Conservation (phyloP, 2,329 filamentous ascomycete genomes). For the Xylariaceae sp. region DNA sequence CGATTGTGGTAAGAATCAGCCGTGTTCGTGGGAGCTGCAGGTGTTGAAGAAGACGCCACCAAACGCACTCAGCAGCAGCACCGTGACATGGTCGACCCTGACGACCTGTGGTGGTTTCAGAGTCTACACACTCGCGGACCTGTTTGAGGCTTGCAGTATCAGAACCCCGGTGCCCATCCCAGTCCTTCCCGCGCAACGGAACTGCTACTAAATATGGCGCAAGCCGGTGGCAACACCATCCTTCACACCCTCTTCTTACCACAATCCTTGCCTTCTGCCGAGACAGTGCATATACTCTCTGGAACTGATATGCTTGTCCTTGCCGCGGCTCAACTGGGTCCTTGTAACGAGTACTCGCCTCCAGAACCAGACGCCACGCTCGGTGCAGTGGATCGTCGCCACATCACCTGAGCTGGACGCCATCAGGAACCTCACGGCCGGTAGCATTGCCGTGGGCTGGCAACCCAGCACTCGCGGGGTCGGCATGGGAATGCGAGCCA, state of each 20-base stretch:
- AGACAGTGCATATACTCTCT: constrained; percentile 26
- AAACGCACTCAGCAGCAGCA: constrained; percentile 15
- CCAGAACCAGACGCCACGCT: constrained; percentile 25
- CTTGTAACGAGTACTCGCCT: constrained; percentile 7
- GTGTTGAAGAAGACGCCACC: constrained; percentile 7
- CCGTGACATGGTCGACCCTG: constrained; percentile 28
- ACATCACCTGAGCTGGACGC: constrained; percentile 25
- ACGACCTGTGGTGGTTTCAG: constrained; percentile 28
- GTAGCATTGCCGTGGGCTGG: constrained; percentile 29
- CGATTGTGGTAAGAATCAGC: constrained; percentile 27
- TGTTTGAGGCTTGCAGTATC: constrained; percentile 27
- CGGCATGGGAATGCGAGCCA: too few relatives aligned
- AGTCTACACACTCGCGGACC: constrained; percentile 23
- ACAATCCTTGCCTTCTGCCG: constrained; percentile 24
- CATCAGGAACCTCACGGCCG: constrained; percentile 24
- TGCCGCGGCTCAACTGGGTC: constrained; percentile 26
- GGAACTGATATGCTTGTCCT: constrained; percentile 22
- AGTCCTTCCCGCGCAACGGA: constrained; percentile 28
- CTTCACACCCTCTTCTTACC: constrained; percentile 26
- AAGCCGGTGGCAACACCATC: constrained; percentile 23
- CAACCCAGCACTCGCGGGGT: constrained; percentile 30
- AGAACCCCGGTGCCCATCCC: constrained; percentile 28
- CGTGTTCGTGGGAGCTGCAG: neutral
- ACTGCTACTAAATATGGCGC: constrained; percentile 29
- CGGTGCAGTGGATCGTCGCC: constrained; percentile 22